Evolutionary conservation across 257 asterid species (phyloP), one percentile per base, ranked within the genome.

Genomic region (Agastache rugosa): DNA sequence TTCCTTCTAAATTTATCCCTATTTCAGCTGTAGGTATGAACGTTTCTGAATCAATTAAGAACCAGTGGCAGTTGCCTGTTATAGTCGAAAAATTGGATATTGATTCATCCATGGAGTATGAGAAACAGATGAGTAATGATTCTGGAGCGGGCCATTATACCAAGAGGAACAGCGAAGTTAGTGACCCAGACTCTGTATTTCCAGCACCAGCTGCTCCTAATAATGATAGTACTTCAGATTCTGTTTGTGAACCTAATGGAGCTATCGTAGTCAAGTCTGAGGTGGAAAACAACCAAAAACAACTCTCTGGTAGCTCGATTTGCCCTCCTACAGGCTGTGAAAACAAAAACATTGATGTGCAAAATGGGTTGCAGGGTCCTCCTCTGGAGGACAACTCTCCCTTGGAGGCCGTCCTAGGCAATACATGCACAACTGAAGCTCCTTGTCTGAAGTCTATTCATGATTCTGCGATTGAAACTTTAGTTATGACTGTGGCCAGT

Each of bases 81-180:
- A 68, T 60, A 71, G 66, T 45, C 1, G 82, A 85, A 72, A 83
- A 84, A 44, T 58, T 78, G 34, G 83, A 73, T 62, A 55, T 15
- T 31, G 86, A 78, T 69, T 84, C 86, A 62, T 72, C 79, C 44
- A 45, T 35, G 22, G 77, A 67, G 82, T 82, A 67, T 9, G 75
- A 84, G 15, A 58, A 48, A 23, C 55, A 73, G 75, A 48, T 31
- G 63, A 67, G 44, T 20, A 67, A 60, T 60, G 67, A 68, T 63
- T 70, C 77, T 74, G 81, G 41, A 63, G 68, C 74, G 22, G 79
- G 56, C 41, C 76, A 56, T 22, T 68, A 29, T 27, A 22, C 11
- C 62, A 75, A 62, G 69, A 69, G 20, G 5, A 20, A 35, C 37
- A 69, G 76, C 44, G 63, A 76, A 73, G 76, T 71, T 64, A 82